Conservation (phyloP, 495 filamentous ascomycete species). For the Talaromyces nanjingensis region DNA sequence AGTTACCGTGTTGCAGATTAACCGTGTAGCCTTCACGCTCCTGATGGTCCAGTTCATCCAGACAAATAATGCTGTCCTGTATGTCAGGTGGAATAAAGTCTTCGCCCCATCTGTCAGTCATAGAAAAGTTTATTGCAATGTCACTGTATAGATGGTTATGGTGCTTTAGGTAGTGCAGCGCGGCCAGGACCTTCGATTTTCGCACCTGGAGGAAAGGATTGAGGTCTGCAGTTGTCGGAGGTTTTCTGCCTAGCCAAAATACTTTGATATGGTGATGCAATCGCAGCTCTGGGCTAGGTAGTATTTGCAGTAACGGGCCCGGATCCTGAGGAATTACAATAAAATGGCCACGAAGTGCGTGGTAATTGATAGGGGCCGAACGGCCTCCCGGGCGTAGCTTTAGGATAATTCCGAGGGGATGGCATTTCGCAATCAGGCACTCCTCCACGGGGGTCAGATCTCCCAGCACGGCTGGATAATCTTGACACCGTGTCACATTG, state of each 20-base stretch:
- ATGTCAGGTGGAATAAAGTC: neutral
- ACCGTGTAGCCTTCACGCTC: slow-evolving; percentile 11
- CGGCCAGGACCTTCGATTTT: slow-evolving; percentile 9
- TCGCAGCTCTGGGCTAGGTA: slow-evolving; percentile 5
- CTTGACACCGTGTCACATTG: slow-evolving; percentile 10
- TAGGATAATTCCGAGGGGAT: neutral
- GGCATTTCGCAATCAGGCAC: neutral
- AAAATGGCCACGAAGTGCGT: slow-evolving; percentile 12
- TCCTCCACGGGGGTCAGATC: slow-evolving; percentile 6
- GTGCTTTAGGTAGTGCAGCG: slow-evolving; percentile 10
- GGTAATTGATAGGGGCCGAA: neutral
- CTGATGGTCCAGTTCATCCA: neutral
- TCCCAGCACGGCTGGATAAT: slow-evolving; percentile 10
- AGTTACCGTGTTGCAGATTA: neutral
- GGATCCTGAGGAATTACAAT: slow-evolving; percentile 14
- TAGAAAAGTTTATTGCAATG: neutral
- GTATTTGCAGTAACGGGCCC: slow-evolving; percentile 11
- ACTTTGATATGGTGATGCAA: slow-evolving; percentile 4
- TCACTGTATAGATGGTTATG: slow-evolving; percentile 11
- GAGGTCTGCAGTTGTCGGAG: neutral
- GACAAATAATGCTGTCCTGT: neutral
- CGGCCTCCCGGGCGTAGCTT: neutral
- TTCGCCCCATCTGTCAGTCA: neutral
- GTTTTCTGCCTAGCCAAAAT: neutral
- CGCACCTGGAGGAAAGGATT: slow-evolving; percentile 8